phyloP scores from a whole-genome alignment of 2,329 filamentous ascomycete genomes.

The Fusarium sp. region DNA sequence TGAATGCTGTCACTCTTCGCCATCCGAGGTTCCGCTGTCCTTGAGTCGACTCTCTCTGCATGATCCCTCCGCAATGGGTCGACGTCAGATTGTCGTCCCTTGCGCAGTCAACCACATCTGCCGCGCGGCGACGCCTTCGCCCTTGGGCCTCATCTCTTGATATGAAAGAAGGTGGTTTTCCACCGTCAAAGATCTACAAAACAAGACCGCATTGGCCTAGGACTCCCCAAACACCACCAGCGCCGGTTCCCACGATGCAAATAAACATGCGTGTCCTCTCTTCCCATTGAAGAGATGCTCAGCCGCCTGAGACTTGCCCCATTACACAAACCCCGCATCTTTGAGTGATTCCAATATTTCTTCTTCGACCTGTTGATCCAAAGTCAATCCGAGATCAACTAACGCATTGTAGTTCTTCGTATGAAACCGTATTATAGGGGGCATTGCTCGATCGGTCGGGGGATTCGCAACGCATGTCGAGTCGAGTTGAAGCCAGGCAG shows the following conservation, averaged over 20 bases:
- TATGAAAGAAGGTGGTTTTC: slow-evolving; percentile 54
- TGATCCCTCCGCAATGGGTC: slow-evolving; percentile 1
- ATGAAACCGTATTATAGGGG: slow-evolving; percentile 14
- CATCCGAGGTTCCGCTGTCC: not conserved
- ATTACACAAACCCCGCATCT: slow-evolving; percentile 45
- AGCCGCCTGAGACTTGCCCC: slow-evolving; percentile 43
- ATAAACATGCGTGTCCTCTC: slow-evolving; percentile 46
- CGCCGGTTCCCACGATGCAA: slow-evolving; percentile 42
- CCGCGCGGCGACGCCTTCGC: slow-evolving; percentile 18
- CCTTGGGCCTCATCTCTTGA: slow-evolving; percentile 50
- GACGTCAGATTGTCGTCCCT: slow-evolving; percentile 7
- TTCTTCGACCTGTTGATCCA: slow-evolving; percentile 43
- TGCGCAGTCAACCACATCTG: slow-evolving; percentile 13
- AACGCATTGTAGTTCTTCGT: slow-evolving; percentile 13
- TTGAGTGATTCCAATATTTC: slow-evolving; percentile 43
- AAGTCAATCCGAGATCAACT: slow-evolving; percentile 43
- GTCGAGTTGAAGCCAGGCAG: slow-evolving; percentile 31
- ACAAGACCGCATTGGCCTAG: slow-evolving; percentile 44
- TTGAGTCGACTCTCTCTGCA: not conserved
- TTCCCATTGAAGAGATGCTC: slow-evolving; percentile 49
- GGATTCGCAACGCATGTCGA: slow-evolving; percentile 22
- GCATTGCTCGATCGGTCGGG: slow-evolving; percentile 33
- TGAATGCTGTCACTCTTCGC: not conserved
- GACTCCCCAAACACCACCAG: slow-evolving; percentile 46
- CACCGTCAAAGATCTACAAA: slow-evolving; percentile 57